phyloP scores from a whole-genome alignment of 495 filamentous ascomycete genomes.

The Xanthoparmelia taractica region DNA sequence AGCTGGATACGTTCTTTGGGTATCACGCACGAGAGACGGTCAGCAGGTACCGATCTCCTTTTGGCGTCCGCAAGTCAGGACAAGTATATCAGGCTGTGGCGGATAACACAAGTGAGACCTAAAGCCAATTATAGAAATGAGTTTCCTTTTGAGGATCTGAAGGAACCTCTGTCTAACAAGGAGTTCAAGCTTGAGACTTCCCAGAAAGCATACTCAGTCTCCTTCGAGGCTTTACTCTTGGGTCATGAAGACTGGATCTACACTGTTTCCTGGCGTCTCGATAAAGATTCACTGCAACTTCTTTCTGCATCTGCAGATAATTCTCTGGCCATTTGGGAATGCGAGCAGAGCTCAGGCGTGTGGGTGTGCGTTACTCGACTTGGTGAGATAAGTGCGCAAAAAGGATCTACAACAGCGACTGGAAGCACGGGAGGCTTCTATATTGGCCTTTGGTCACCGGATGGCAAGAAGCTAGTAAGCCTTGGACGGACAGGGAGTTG shows the following conservation, averaged over 20 bases:
- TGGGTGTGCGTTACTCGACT: constrained; percentile 81
- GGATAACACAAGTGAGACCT: constrained; percentile 58
- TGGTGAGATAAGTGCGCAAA: constrained; percentile 86
- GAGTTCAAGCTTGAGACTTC: constrained; percentile 60
- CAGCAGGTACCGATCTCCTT: constrained; percentile 56
- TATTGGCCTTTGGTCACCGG: constrained; percentile 87
- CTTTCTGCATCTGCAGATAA: constrained; percentile 93
- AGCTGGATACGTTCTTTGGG: constrained; percentile 85
- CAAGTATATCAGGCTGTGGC: constrained; percentile 93
- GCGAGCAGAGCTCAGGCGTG: constrained; percentile 72
- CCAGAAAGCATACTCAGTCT: constrained; percentile 61
- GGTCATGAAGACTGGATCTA: constrained; percentile 99
- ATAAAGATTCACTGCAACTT: constrained; percentile 54
- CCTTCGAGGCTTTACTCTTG: constrained; percentile 89
- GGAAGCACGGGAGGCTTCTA: constrained; percentile 94
- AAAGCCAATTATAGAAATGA: constrained; percentile 10
- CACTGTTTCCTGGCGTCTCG: constrained; percentile 65
- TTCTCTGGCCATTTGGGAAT: constrained; percentile 85
- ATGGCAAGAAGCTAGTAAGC: constrained; percentile 63
- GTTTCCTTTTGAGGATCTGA: constrained; percentile 32
- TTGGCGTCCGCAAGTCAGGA: constrained; percentile 94
- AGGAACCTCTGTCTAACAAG: constrained; percentile 72
- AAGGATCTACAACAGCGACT: constrained; percentile 90
- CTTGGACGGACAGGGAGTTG: constrained; percentile 89
- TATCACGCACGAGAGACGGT: constrained; percentile 58